Conservation (phyloP, 768 basidiomycete genomes). For the Pulveroboletus sp. region DNA sequence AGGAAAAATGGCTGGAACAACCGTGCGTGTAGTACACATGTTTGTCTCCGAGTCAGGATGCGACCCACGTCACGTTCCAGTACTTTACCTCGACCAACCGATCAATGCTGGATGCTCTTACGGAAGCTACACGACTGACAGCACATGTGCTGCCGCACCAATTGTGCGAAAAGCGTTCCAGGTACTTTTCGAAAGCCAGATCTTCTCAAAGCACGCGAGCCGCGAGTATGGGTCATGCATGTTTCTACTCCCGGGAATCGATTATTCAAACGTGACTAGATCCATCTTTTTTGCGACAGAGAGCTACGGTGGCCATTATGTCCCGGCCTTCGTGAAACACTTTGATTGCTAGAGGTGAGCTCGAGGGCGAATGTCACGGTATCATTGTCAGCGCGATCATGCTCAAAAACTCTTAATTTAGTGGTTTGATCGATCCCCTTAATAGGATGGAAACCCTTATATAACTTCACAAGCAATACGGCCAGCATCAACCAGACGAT, state of each 20-base stretch:
- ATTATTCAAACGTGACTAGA: conserved; percentile 27
- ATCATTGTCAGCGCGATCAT: conserved; percentile 58
- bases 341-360: conserved; percentile 40
- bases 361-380: conserved; percentile 50
- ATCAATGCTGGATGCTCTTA: conserved; percentile 66
- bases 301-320: conserved; percentile 69
- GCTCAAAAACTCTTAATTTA: conserved; percentile 50
- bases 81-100: conserved; percentile 71
- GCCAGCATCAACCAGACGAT: conserved; percentile 50
- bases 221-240: conserved; percentile 43
- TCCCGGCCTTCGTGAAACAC: conserved; percentile 61
- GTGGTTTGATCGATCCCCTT: conserved; percentile 69
- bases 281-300: conserved; percentile 66
- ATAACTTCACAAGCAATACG: conserved; percentile 58
- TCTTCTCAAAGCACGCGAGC: conserved; percentile 49
- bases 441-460: conserved; percentile 59
- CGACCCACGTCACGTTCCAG: conserved; percentile 28
- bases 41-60: no score
- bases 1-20: conserved; percentile 58
- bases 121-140: conserved; percentile 54
- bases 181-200: conserved; percentile 53
- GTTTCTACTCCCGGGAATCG: neutral
- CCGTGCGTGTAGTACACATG: conserved; percentile 36
- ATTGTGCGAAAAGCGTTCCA: conserved; percentile 65
- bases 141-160: conserved; percentile 48